Percentiles rank a stretch among this genome's conserved stretches.
phyloP scores from a whole-genome alignment of 306 rosid genomes.

The Albizia julibrissin region DNA sequence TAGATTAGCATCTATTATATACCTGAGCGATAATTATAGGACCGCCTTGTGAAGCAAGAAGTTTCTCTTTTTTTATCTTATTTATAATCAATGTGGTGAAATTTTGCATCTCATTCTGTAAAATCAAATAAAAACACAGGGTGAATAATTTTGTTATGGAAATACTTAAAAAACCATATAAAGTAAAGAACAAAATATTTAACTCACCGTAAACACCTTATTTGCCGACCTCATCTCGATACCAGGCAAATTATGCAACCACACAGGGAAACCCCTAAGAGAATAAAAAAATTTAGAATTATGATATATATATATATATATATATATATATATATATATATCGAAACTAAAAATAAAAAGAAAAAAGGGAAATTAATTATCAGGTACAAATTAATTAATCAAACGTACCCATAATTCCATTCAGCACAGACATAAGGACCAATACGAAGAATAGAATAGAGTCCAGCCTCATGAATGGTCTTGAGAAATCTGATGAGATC shows the following conservation, averaged over 20 bases:
- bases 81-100: slow-evolving; percentile 45
- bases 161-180: background rate
- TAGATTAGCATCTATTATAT: too few relatives aligned
- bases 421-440: slow-evolving; percentile 70
- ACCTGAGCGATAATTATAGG: slow-evolving; percentile 57
- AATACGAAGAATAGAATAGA: slow-evolving; percentile 59
- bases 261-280: slow-evolving; percentile 56
- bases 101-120: slow-evolving; percentile 53
- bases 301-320: too few relatives aligned
- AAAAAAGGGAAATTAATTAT: too few relatives aligned
- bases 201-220: slow-evolving; percentile 34
- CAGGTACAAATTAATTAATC: too few relatives aligned
- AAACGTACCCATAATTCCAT: slow-evolving; percentile 59
- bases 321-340: too few relatives aligned
- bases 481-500: slow-evolving; percentile 54
- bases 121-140: background rate
- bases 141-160: too few relatives aligned
- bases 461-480: slow-evolving; percentile 51
- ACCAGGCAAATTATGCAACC: slow-evolving; percentile 62
- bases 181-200: background rate
- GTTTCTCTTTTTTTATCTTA: slow-evolving; percentile 53
- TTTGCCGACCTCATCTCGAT: slow-evolving; percentile 51
- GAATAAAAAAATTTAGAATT: background rate
- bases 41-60: slow-evolving; percentile 38
- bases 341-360: background rate